A percentile compares a stretch with the other conserved stretches of the same genome.
Evolutionary conservation across 805 yeast species (phyloP).

Genomic region (Pichia rugopelliculosa): DNA sequence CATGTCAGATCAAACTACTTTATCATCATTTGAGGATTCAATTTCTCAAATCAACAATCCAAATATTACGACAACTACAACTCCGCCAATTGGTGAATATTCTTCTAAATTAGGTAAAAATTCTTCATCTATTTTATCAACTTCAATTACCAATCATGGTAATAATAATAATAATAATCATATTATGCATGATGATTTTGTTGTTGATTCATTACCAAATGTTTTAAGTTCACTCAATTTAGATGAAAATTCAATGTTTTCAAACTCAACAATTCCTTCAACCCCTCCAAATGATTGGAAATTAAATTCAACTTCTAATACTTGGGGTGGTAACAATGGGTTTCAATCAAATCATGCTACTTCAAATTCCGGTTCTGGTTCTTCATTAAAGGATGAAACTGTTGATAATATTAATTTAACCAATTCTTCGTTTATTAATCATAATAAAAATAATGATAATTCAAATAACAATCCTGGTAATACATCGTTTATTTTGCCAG

Average conservation of each 20-base stretch:
- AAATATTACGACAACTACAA: constrained; percentile 24
- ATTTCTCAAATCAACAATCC: constrained; percentile 17
- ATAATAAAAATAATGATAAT: not conserved
- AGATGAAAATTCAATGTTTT: constrained; percentile 25
- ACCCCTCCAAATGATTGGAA: constrained; percentile 23
- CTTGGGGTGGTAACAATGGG: constrained; percentile 4
- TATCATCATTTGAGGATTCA: constrained; percentile 28
- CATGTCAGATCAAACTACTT: constrained; percentile 31
- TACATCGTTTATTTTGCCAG: constrained; percentile 8
- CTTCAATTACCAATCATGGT: constrained; percentile 3
- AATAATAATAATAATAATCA: constrained; percentile 4
- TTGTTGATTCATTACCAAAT: constrained; percentile 36
- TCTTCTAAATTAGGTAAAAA: constrained; percentile 10
- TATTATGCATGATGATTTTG: not conserved
- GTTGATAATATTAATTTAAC: not conserved
- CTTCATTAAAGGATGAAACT: constrained; percentile 8
- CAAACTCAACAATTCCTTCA: constrained; percentile 19
- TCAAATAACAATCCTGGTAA: constrained; percentile 1
- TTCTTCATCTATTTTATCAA: constrained; percentile 9
- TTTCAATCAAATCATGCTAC: constrained; percentile 6
- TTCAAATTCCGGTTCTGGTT: constrained; percentile 13
- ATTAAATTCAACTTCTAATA: constrained; percentile 3
- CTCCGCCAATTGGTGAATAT: constrained; percentile 27
- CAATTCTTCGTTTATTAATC: not conserved
- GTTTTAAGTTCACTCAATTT: constrained; percentile 41